Evolutionary conservation across 1,284 basidiomycete genomes (phyloP), one percentile per base, ranked within the genome.

Genomic region (Moniliella sp.): DNA sequence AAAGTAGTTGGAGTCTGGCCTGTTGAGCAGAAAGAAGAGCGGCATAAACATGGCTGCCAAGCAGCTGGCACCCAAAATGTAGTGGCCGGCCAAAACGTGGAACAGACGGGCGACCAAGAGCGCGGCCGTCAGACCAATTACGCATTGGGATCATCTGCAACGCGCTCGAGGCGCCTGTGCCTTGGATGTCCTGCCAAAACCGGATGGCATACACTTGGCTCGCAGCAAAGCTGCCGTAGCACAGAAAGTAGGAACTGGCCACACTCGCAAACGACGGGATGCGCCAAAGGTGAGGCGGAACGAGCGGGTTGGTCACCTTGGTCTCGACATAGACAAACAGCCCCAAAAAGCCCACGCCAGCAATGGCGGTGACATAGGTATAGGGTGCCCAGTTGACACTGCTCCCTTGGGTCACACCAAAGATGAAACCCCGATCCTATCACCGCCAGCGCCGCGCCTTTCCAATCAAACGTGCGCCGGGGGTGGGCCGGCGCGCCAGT

Each of bases 201-300:
- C 31, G 31, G 18, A 45, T 11, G n/a, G 31, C 33, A 29, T 43
- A 44, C 18, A 44, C 45, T 29, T 44, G 42, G 32, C 37, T 45
- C 4, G 33, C 31, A 10, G 26, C 27, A 32, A 27, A 44, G 5
- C 16, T 16, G 15, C 42, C 42, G 25, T 40, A 45, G 8, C 40
- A 30, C 16, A 44, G 19, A 21, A 35, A 40, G 31, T 43, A 37
- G 27, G 25, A 16, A 5, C 30, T 8, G 21, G 28, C 26, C 10
- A 44, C 21, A 11, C 29, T n/a, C 12, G 27, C 15, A 17, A 44
- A 40, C 15, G 36, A 26, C 19, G 29, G 27, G 13, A 33, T 28
- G 10, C 19, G 25, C 43, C 36, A 44, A 13, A 40, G 38, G 2
- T 15, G 15, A 14, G 23, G 23, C 17, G 40, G 40, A 12, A 42